Base-by-base conservation (phyloP, 495 filamentous ascomycete species). In the Letharia lupina region DNA sequence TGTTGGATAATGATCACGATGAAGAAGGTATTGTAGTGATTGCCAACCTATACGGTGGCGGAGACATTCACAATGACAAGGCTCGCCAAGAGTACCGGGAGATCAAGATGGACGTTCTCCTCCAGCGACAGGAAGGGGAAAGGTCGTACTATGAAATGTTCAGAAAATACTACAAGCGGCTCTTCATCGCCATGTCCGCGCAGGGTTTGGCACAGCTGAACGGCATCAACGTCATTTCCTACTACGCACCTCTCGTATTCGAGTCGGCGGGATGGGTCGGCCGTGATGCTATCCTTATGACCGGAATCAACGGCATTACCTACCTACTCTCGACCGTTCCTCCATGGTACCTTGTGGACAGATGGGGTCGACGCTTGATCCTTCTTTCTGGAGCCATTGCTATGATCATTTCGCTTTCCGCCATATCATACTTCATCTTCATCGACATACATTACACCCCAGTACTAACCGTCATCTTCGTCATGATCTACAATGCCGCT, bases 161-260 rank as follows among this genome's bases (percentile, higher is more conserved):
- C 81, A 87, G 80, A 64, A 87, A 94, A 50, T 98, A 98, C 78
- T 82, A 82, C 70, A 93, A 87, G 68, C 91, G 94, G 47, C 91
- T 98, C 68, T 88, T 98, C 72, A 98, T 98, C 77, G 94, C 94
- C 75, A 98, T 98, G 95, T 98, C 94, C 11, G 94, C 94, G 8
- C 94, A 98, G 73, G 90, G 89, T 2, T 83, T 98, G 62, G 95
- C 94, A 23, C 94, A 98, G 75, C 83, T 98, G 33, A 98, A 98
- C 77, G 94, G 94, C 57, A 98, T 98, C 77, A 98, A 98, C 77
- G 95, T 98, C 69, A 98, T 98, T 63, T 98, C 94, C 23, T 98
- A 98, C 79, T 98, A 98, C 70, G 93, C 95, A 1, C 95, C 95
- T 4, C 83, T 93, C 35, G 94, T 98, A 37, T 98, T 98, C 72